These are phyloP conservation scores for Lodderomyces margitis DNA, from an alignment of 1,139 yeast species.

Conservation along the genomic window DNA sequence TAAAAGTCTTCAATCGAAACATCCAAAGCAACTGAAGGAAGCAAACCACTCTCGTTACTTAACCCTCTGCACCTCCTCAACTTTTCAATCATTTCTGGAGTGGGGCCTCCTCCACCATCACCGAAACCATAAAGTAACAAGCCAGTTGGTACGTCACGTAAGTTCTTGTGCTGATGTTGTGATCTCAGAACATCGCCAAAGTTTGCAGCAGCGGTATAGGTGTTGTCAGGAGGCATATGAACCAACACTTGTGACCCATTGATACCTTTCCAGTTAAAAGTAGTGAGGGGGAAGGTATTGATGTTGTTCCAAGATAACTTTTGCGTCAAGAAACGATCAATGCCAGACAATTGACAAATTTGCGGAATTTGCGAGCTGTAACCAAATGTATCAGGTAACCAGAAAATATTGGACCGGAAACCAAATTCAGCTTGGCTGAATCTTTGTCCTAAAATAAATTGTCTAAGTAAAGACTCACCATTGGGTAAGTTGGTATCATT, in stretches of 20 bases:
- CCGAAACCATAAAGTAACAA: constrained; percentile 87
- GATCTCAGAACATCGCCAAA: constrained; percentile 90
- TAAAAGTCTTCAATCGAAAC: constrained; percentile 77
- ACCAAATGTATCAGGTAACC: constrained; percentile 98
- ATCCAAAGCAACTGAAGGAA: constrained; percentile 80
- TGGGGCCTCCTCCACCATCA: constrained; percentile 99
- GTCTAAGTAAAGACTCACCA: constrained; percentile 88
- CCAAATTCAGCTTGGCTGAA: constrained; percentile 81
- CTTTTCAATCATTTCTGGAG: constrained; percentile 88
- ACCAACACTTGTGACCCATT: constrained; percentile 92
- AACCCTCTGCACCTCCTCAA: constrained; percentile 88
- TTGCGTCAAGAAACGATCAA: constrained; percentile 84
- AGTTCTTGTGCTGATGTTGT: constrained; percentile 75
- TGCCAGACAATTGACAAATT: constrained; percentile 79
- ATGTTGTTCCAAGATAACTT: constrained; percentile 95
- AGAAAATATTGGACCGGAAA: constrained; percentile 66
- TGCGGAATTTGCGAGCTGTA: constrained; percentile 95
- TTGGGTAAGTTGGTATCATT: constrained; percentile 92
- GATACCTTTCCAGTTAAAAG: constrained; percentile 93
- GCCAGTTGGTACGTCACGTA: constrained; percentile 77
- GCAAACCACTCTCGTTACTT: constrained; percentile 71
- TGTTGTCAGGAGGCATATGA: constrained; percentile 97
- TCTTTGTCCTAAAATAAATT: constrained; percentile 86
- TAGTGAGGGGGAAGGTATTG: constrained; percentile 81
- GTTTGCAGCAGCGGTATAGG: constrained; percentile 90